Evolutionary conservation across 345 rosid species (phyloP), one percentile per base, ranked within the genome.

Genomic region (Populus euphratica): DNA sequence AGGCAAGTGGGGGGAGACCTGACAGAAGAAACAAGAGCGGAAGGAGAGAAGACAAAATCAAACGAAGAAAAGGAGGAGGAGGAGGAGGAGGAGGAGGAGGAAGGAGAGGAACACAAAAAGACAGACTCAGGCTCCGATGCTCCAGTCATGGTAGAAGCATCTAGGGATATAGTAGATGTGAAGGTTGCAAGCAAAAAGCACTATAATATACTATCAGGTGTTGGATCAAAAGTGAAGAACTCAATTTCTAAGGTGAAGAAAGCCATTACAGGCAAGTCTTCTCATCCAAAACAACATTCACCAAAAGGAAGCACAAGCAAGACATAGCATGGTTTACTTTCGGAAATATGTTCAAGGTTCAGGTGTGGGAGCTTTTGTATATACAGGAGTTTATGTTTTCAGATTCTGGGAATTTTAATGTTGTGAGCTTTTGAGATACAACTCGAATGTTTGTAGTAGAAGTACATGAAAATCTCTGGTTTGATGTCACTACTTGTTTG

Each of bases 231-330:
- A 86, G 97, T 94, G 27, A 94, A 94, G 81, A 91, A 91, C 74
- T 93, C 99, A 4, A 90, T 93, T 81, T 90, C 94, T 54, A 95
- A 91, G 83, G 99, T 95, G 59, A 95, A 87, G 90, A 95, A 95
- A 80, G 99, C 87, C 69, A 90, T 95, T 67, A 90, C 86, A 1
- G 93, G 99, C 0, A 91, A 91, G 83, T 93, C 98, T 76, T 89
- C 95, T 77, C 90, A 88, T 73, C 36, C 88, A 41, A 91, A 91
- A 86, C 81, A 90, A 59, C 79, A 77, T 33, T 84, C 90, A 61
- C 88, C 92, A 35, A 85, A 89, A 74, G 81, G 74, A 86, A 52
- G 33, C 11, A 8, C 18, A 41, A 13, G 11, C 44, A 35, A 35
- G 69, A 31, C 54, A 61, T 21, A 11, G 70, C 9, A n/a, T 27